Evolutionary conservation across 257 asterid species (phyloP).

Genomic region (Fraxinus cuspidata): DNA sequence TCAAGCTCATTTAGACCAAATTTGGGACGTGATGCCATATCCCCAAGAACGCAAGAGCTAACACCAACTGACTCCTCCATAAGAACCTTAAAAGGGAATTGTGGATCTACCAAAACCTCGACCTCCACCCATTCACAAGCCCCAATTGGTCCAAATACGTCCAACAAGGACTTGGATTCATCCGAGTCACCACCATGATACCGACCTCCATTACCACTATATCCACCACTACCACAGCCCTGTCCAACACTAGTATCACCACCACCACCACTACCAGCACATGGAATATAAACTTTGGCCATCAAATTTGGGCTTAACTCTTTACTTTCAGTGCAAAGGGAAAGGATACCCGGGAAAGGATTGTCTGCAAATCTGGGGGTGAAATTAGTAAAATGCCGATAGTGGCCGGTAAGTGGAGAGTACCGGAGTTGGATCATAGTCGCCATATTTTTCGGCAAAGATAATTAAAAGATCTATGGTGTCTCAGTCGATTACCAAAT

Average conservation of each 20-base stretch:
- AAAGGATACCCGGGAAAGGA: background rate
- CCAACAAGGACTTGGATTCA: constrained; percentile 22
- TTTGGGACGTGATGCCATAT: constrained; percentile 57
- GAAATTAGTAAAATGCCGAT: background rate
- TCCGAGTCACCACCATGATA: constrained; percentile 55
- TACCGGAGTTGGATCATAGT: constrained; percentile 13
- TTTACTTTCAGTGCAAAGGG: background rate
- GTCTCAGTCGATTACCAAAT: background rate
- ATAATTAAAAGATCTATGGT: background rate
- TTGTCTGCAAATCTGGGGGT: background rate
- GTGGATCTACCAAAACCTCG: constrained; percentile 54
- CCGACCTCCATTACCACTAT: background rate
- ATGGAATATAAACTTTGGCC: constrained; percentile 12
- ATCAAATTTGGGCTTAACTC: background rate
- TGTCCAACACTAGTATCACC: constrained; percentile 3
- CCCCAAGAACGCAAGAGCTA: constrained; percentile 49
- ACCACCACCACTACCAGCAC: constrained; percentile 12
- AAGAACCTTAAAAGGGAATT: constrained; percentile 51
- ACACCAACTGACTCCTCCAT: constrained; percentile 59
- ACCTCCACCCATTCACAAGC: constrained; percentile 47
- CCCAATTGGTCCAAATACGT: constrained; percentile 42
- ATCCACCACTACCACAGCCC: constrained; percentile 16
- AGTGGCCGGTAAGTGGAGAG: too few relatives aligned
- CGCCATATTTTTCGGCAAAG: constrained; percentile 20
- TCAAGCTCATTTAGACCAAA: constrained; percentile 55